Evolutionary conservation across 2,329 filamentous ascomycete genomes (phyloP).

Genomic region (Paraphaeosphaeria minitans): DNA sequence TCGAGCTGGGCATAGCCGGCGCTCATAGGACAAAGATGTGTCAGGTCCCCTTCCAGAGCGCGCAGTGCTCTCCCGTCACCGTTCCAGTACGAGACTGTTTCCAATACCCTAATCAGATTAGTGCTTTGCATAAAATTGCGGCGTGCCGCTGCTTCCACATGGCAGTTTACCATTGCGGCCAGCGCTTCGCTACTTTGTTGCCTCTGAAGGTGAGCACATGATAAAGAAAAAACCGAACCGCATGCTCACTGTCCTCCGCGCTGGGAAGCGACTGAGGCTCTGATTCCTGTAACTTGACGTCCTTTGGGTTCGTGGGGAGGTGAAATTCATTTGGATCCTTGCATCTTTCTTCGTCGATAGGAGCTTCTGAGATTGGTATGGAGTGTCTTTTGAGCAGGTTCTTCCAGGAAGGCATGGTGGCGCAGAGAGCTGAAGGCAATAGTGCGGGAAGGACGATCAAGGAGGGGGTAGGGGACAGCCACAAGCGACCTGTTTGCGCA

Average conservation of each 20-base stretch:
- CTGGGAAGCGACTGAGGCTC: constrained; percentile 14
- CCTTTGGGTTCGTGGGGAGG: constrained; percentile 1
- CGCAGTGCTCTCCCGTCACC: constrained; percentile 22
- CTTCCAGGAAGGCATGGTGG: background rate
- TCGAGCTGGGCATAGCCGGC: constrained; percentile 14
- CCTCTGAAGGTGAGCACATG: constrained; percentile 22
- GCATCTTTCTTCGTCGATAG: background rate
- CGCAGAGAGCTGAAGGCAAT: background rate
- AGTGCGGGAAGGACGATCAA: background rate
- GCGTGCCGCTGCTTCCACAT: background rate
- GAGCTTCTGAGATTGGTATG: background rate
- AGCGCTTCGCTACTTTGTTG: constrained; percentile 16
- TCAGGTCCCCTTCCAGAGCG: constrained; percentile 11
- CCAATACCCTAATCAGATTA: constrained; percentile 22
- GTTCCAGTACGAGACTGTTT: constrained; percentile 27
- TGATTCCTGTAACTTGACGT: constrained; percentile 9
- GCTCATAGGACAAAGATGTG: constrained; percentile 18
- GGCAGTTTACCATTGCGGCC: constrained; percentile 21
- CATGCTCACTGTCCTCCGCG: constrained; percentile 11
- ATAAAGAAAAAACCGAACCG: constrained; percentile 30
- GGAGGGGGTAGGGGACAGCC: background rate
- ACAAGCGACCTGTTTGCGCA: background rate
- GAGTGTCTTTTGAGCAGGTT: background rate
- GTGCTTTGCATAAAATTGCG: background rate
- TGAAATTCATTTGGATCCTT: background rate